Conservation (phyloP, 140 eudicot genomes). For the Senecio squalidus region DNA sequence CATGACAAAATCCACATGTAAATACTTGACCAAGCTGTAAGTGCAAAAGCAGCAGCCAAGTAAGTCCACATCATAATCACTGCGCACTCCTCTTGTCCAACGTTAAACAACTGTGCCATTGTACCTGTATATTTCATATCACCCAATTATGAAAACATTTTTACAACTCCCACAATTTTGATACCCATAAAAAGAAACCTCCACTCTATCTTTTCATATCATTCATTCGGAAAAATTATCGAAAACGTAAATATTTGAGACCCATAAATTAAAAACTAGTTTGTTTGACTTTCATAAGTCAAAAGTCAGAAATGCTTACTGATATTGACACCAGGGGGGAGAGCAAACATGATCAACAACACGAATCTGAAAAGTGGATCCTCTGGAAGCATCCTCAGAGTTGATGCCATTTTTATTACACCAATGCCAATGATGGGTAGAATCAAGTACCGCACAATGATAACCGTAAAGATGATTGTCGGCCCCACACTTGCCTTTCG, state of each 20-base stretch:
- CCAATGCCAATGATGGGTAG: constrained; percentile 72
- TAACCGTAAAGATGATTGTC: constrained; percentile 34
- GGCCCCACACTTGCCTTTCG: constrained; percentile 40
- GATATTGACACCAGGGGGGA: constrained; percentile 89
- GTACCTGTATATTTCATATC: constrained; percentile 53
- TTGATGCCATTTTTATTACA: constrained; percentile 49
- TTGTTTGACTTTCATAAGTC: constrained; percentile 22
- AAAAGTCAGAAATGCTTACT: constrained; percentile 36
- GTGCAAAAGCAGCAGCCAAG: constrained; percentile 53
- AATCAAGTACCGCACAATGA: constrained; percentile 50
- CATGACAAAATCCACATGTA: constrained; percentile 74
- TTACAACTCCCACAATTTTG: neutral
- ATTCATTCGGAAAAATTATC: neutral
- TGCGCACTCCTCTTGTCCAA: constrained; percentile 83
- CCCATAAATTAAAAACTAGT: too few species aligned
- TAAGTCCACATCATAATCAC: constrained; percentile 78
- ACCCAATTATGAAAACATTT: neutral
- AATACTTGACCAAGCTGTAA: constrained; percentile 69
- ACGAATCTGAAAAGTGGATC: constrained; percentile 77
- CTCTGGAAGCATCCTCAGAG: constrained; percentile 56
- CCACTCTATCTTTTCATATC: neutral
- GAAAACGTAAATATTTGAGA: too few species aligned
- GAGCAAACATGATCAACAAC: constrained; percentile 69
- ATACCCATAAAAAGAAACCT: neutral
- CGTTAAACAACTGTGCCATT: constrained; percentile 68